Evolutionary conservation across 1,284 basidiomycete species (phyloP).

Genomic region (Ceratobasidium sp.): DNA sequence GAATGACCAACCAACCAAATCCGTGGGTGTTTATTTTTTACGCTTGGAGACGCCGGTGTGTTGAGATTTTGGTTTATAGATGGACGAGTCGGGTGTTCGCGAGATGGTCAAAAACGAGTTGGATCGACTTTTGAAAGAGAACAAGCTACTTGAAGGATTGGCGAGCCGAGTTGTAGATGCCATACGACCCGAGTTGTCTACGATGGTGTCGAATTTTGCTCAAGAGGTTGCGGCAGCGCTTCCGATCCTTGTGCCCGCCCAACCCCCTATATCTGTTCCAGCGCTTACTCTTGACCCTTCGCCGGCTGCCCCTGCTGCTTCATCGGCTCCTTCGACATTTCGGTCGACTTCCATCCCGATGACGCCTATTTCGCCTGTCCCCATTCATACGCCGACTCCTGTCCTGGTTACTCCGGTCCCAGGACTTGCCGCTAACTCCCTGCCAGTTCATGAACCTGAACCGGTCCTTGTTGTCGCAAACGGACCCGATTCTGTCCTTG

Average conservation of each 20-base stretch:
- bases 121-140: too few relatives aligned
- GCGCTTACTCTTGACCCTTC: neutral
- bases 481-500: neutral
- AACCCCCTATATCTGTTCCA: neutral
- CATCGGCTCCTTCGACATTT: neutral
- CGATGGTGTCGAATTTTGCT: too few relatives aligned
- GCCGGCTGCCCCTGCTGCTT: neutral
- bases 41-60: neutral
- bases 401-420: neutral
- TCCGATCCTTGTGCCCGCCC: neutral
- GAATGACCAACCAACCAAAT: neutral
- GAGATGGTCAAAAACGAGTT: too few relatives aligned
- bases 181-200: too few relatives aligned
- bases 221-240: neutral
- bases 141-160: too few relatives aligned
- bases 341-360: neutral
- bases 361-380: neutral
- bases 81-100: too few relatives aligned
- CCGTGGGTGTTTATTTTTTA: neutral
- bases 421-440: too few relatives aligned
- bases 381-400: neutral
- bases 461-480: neutral
- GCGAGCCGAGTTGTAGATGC: too few relatives aligned
- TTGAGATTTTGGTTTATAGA: neutral
- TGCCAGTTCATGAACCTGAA: neutral